A percentile compares a stretch with the other conserved stretches of the same genome.
These are phyloP conservation scores for Lentinula detonsa DNA, from an alignment of 768 basidiomycete species.

Conservation along the genomic window DNA sequence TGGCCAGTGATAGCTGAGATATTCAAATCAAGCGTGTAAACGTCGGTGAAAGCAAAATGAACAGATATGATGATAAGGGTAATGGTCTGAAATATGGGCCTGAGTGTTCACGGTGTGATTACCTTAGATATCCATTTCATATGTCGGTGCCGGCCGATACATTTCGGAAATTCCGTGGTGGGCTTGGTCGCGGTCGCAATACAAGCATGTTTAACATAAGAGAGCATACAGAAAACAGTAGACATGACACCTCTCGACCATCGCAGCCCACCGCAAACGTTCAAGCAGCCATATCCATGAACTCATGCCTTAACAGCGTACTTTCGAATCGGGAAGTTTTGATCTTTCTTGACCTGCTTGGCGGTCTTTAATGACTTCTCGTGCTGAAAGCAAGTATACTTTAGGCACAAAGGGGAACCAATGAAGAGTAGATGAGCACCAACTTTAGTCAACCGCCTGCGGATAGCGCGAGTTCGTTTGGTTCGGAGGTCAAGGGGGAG, in stretches of 20 bases:
- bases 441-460: constrained; percentile 89
- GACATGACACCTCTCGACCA: not conserved
- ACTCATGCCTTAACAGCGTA: constrained; percentile 91
- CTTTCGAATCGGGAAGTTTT: constrained; percentile 90
- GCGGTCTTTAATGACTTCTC: constrained; percentile 83
- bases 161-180: not conserved
- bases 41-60: not conserved
- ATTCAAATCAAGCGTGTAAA: not conserved
- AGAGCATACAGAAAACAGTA: constrained; percentile 3
- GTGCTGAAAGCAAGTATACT: constrained; percentile 41
- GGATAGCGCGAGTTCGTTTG: constrained; percentile 98
- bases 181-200: not conserved
- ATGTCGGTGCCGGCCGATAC: not conserved
- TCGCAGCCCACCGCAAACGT: not conserved
- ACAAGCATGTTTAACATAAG: not conserved
- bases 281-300: constrained; percentile 6
- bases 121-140: too few species aligned
- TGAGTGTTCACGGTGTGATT: too few species aligned
- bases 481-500: constrained; percentile 94
- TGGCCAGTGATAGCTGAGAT: not conserved
- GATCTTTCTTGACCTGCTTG: constrained; percentile 91
- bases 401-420: not conserved
- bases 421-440: constrained; percentile 15
- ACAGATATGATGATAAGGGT: not conserved
- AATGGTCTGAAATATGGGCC: too few species aligned